Evolutionary conservation across 1,284 basidiomycete species (phyloP), one percentile per base, ranked within the genome.

Genomic region (Trametes sp.): DNA sequence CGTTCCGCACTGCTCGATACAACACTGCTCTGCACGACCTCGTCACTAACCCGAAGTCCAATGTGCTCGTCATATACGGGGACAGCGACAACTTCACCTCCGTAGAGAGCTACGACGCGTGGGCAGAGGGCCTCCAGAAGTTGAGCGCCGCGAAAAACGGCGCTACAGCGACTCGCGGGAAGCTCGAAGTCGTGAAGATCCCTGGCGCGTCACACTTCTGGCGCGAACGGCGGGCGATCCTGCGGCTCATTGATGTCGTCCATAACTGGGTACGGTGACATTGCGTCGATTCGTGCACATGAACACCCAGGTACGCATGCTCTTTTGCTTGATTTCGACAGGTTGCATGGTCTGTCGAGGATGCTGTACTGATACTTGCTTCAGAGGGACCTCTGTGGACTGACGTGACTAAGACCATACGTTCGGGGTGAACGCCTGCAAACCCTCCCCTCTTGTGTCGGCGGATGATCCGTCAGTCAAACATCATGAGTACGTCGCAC

Each of bases 41-140:
- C 33, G 61, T 88, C 36, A 69, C 69, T 26, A 71, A 86, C 52
- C 74, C 74, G 2, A 66, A 73, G 1, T 79, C 82, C 0, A 82
- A 84, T 51, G 75, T 93, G n/a, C 78, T 94, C 23, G 64, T 91
- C 21, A 63, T 93, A 1, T 88, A 84, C 62, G 92, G 93, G 0
- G 86, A 90, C 67, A 69, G 69, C 24, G 93, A 95, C 70, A 85
- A 94, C 57, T 94, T 94, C 70, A 93, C 93, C 0, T 74, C 80
- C 0, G 75, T 72, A 0, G 74, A 73, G 11, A 83, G 77, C 41
- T 93, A 93, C 68, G 77, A 81, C 45, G 61, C 66, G 6, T 94
- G 91, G 92, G 75, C 72, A 3, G 69, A 76, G 29, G 72, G 69
- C 11, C 75, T 92, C 14, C 61, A 70, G 46, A 54, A 66, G 11